A percentile compares a stretch with the other conserved stretches of the same genome.
Evolutionary conservation across 208 protist species (phyloP).

Genomic region (Wallacemonas sp.): DNA sequence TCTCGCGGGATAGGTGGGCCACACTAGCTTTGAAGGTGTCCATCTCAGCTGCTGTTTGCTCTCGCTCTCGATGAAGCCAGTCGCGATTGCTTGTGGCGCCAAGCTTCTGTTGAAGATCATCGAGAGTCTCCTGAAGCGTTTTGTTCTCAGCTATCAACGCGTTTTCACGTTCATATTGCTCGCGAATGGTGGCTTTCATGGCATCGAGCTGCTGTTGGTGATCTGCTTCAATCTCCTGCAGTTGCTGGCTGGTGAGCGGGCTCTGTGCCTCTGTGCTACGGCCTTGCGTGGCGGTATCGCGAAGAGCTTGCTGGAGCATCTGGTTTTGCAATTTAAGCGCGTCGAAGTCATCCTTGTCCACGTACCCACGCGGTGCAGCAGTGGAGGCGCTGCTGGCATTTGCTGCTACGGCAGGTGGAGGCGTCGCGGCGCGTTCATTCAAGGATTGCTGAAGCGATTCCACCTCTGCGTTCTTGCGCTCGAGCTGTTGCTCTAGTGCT

Average conservation of each 20-base stretch:
- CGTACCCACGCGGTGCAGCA: slow-evolving; percentile 23
- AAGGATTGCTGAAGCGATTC: slow-evolving; percentile 34
- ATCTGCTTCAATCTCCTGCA: slow-evolving; percentile 53
- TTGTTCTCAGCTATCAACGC: slow-evolving; percentile 33
- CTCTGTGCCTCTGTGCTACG: slow-evolving; percentile 28
- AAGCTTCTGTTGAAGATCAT: slow-evolving; percentile 36
- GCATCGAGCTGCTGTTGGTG: slow-evolving; percentile 69
- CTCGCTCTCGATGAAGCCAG: slow-evolving; percentile 45
- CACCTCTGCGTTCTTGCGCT: slow-evolving; percentile 39
- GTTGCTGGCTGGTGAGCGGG: slow-evolving; percentile 34
- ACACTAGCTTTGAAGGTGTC: slow-evolving; percentile 23
- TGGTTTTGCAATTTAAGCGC: slow-evolving; percentile 57
- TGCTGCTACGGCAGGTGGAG: neutral
- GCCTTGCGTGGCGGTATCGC: slow-evolving; percentile 28
- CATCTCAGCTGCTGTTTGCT: slow-evolving; percentile 33
- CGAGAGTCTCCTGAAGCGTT: slow-evolving; percentile 33
- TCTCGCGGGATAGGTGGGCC: slow-evolving; percentile 15
- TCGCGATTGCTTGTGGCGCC: slow-evolving; percentile 31
- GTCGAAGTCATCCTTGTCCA: slow-evolving; percentile 64
- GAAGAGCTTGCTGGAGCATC: slow-evolving; percentile 54
- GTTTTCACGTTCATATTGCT: slow-evolving; percentile 47
- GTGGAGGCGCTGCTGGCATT: neutral
- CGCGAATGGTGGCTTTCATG: slow-evolving; percentile 56
- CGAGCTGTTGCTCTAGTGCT: slow-evolving; percentile 22
- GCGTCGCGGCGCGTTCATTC: slow-evolving; percentile 10